Conservation (phyloP, 2,329 filamentous ascomycete species). For the Xylaria sp. region DNA sequence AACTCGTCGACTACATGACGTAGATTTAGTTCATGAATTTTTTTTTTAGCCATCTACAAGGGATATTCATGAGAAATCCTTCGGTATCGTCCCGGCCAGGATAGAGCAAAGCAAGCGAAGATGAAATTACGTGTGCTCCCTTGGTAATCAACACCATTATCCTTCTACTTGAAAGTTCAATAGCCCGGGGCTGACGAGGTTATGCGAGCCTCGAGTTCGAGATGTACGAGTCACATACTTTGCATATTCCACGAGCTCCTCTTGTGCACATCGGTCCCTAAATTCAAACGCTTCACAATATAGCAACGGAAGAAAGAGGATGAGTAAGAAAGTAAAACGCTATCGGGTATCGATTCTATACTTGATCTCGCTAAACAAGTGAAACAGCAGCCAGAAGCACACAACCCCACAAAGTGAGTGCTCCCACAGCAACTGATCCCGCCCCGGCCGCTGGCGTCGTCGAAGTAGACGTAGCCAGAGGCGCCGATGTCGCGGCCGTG, state of each 20-base stretch:
- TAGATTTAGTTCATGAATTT: too few relatives aligned
- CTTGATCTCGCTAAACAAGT: slow-evolving; percentile 13
- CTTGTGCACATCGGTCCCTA: not conserved
- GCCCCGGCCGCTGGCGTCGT: slow-evolving; percentile 12
- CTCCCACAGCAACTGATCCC: slow-evolving; percentile 14
- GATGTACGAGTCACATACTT: not conserved
- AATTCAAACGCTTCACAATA: not conserved
- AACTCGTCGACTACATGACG: too few relatives aligned
- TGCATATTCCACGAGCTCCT: not conserved
- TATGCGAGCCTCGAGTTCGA: not conserved
- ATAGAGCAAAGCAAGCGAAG: too few relatives aligned
- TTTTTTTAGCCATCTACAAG: too few relatives aligned
- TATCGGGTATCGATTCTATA: not conserved
- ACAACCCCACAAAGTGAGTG: slow-evolving; percentile 19
- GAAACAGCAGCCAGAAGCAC: slow-evolving; percentile 14
- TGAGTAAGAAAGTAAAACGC: not conserved
- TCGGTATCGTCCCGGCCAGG: too few relatives aligned
- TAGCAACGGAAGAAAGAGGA: not conserved
- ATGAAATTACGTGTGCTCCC: too few relatives aligned
- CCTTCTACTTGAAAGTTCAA: not conserved
- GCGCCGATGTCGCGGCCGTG: not conserved
- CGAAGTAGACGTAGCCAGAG: not conserved
- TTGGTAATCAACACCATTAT: too few relatives aligned
- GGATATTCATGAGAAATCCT: too few relatives aligned
- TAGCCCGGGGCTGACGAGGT: not conserved